These are phyloP conservation scores for Solanum boliviense DNA, from an alignment of 257 asterid genomes.

Conservation along the genomic window DNA sequence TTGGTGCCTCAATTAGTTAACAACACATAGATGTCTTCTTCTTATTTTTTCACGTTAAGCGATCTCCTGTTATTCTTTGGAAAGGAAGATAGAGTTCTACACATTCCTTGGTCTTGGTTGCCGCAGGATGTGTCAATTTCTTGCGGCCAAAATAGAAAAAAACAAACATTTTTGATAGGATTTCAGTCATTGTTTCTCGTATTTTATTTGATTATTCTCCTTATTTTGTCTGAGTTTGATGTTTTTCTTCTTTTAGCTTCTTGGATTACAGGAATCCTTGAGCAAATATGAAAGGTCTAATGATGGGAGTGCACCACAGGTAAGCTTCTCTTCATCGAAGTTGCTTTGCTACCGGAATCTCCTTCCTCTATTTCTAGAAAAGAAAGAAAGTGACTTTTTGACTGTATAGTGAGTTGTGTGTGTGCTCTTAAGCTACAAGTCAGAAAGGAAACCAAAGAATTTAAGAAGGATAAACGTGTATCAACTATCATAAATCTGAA, in stretches of 20 bases:
- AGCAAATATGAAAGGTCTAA: conserved; percentile 84
- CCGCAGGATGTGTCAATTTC: background rate
- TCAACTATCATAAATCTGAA: background rate
- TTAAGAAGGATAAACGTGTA: background rate
- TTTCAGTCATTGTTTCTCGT: background rate
- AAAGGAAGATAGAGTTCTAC: background rate
- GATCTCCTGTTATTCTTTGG: background rate
- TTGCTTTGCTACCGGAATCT: background rate
- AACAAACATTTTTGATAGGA: background rate
- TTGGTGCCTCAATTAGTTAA: background rate
- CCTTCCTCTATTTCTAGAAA: background rate
- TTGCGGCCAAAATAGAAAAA: background rate
- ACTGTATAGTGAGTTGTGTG: background rate
- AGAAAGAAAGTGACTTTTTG: background rate
- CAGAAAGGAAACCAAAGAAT: background rate
- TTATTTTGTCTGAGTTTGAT: background rate
- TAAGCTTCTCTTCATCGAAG: conserved; percentile 6
- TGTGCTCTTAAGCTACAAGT: background rate
- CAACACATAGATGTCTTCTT: background rate
- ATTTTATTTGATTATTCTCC: background rate
- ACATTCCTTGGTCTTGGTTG: background rate
- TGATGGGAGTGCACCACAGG: conserved; percentile 93
- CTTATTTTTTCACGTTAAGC: background rate
- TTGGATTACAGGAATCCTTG: conserved; percentile 83
- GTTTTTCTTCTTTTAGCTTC: conserved; percentile 50